A percentile compares a stretch with the other conserved stretches of the same genome.
Evolutionary conservation across 2,329 filamentous ascomycete genomes (phyloP).

Genomic region (Fusarium praegraminearum): DNA sequence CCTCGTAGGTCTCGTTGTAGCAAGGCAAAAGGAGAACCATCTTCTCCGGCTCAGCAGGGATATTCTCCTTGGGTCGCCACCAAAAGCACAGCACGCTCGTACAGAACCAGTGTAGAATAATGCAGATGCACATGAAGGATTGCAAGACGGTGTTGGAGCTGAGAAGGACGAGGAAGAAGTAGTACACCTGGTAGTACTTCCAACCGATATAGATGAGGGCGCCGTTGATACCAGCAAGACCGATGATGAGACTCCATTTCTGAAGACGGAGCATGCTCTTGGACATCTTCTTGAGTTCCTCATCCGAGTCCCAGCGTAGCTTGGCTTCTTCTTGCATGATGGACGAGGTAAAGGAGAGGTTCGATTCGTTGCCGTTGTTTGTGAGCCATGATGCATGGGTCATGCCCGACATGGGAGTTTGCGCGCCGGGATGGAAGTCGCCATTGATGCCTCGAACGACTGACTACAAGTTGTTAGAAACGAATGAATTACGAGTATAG

Average conservation of each 20-base stretch:
- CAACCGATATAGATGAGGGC: conserved; percentile 54
- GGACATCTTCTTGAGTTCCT: conserved; percentile 55
- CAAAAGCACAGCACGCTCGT: conserved; percentile 50
- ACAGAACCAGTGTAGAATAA: conserved; percentile 50
- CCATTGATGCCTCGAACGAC: conserved; percentile 51
- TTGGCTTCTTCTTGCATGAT: conserved; percentile 56
- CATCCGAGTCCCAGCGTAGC: conserved; percentile 55
- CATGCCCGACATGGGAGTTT: conserved; percentile 49
- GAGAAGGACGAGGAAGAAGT: conserved; percentile 59
- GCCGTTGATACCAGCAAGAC: conserved; percentile 52
- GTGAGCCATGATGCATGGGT: conserved; percentile 52
- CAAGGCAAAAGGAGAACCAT: conserved; percentile 62
- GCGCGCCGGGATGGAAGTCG: conserved; percentile 49
- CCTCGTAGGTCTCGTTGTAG: conserved; percentile 62
- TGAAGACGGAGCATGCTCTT: conserved; percentile 54
- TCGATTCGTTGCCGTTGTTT: conserved; percentile 50
- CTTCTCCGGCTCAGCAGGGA: conserved; percentile 56
- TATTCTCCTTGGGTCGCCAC: conserved; percentile 48
- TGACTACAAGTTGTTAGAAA: conserved; percentile 46
- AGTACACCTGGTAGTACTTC: conserved; percentile 56
- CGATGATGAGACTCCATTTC: conserved; percentile 56
- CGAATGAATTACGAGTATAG: fast-evolving
- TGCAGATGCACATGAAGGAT: conserved; percentile 57
- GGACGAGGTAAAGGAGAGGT: conserved; percentile 53
- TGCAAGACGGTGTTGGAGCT: conserved; percentile 61